A percentile compares a stretch with the other conserved stretches of the same genome.
Conservation (phyloP, 352 stramenopile species). For the Phytopythium cucurbitacearum region DNA sequence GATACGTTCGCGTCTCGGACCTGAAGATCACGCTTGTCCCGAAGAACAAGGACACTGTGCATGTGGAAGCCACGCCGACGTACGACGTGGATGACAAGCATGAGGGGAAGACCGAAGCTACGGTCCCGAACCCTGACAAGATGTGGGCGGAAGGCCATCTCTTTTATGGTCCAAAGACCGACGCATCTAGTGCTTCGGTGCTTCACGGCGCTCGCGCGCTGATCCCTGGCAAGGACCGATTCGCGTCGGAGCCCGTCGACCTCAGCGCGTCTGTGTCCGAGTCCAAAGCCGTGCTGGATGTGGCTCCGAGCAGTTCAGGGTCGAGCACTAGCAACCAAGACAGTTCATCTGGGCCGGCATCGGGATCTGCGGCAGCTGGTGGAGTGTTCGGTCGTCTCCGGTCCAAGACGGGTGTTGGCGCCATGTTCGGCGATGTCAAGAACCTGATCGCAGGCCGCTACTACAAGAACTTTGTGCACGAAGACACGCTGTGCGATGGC, state of each 20-base stretch:
- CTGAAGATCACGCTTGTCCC: constrained; percentile 65
- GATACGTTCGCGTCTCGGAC: constrained; percentile 58
- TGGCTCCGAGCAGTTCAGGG: constrained; percentile 6
- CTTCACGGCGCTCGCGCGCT: constrained; percentile 43
- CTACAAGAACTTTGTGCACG: constrained; percentile 67
- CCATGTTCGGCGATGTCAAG: constrained; percentile 62
- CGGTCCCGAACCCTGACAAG: constrained; percentile 11
- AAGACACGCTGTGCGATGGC: constrained; percentile 75
- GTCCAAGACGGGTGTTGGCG: constrained; percentile 34
- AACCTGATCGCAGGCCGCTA: constrained; percentile 39
- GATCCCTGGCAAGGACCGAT: constrained; percentile 34
- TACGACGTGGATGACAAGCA: constrained; percentile 8
- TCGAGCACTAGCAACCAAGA: constrained; percentile 14
- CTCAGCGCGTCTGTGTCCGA: constrained; percentile 48
- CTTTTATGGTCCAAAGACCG: constrained; percentile 64
- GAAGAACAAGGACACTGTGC: constrained; percentile 56
- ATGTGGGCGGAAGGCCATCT: constrained; percentile 54
- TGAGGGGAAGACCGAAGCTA: constrained; percentile 6
- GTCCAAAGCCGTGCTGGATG: constrained; percentile 52
- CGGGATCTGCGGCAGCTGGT: constrained; percentile 12
- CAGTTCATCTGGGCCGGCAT: constrained; percentile 9
- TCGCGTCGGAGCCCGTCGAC: constrained; percentile 58
- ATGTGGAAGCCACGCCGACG: constrained; percentile 27
- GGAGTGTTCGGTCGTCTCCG: constrained; percentile 50
- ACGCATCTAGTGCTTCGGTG: constrained; percentile 50